These are phyloP conservation scores for Penicillium sp. DNA, from an alignment of 2,329 filamentous ascomycete species.

Conservation along the genomic window DNA sequence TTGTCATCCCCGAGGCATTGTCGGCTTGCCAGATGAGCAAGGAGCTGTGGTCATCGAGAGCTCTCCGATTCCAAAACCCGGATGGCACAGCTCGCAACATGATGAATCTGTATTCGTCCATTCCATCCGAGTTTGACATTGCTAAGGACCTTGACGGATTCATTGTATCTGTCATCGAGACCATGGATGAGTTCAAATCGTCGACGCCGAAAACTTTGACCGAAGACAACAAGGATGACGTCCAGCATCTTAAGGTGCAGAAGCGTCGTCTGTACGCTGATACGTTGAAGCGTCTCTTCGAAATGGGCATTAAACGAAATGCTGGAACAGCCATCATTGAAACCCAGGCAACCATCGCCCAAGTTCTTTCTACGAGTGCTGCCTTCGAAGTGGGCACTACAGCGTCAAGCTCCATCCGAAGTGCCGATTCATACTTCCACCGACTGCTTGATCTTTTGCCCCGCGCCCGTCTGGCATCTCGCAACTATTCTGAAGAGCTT, in stretches of 20 bases:
- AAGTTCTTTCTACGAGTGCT: constrained; percentile 59
- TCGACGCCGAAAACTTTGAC: constrained; percentile 76
- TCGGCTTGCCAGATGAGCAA: constrained; percentile 28
- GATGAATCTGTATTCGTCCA: constrained; percentile 55
- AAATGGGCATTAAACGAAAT: constrained; percentile 87
- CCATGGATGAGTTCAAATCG: constrained; percentile 69
- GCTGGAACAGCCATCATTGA: constrained; percentile 67
- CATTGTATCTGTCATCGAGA: constrained; percentile 60
- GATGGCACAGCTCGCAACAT: constrained; percentile 69
- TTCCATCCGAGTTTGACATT: constrained; percentile 52
- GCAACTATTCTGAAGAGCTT: constrained; percentile 78
- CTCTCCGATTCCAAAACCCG: constrained; percentile 65
- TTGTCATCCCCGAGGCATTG: constrained; percentile 30
- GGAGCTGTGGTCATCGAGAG: constrained; percentile 44
- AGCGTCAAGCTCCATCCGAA: constrained; percentile 29
- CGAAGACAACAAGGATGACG: constrained; percentile 75
- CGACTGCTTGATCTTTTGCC: constrained; percentile 70
- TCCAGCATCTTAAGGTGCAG: constrained; percentile 84
- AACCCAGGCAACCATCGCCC: constrained; percentile 65
- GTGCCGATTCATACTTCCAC: constrained; percentile 69
- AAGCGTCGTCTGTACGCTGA: constrained; percentile 90
- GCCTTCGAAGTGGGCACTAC: constrained; percentile 30
- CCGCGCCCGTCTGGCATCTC: constrained; percentile 59
- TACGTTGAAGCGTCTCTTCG: constrained; percentile 71
- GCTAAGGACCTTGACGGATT: constrained; percentile 61